Evolutionary conservation across 257 asterid genomes (phyloP), one percentile per base, ranked within the genome.

Genomic region (Solanum peruvianum): DNA sequence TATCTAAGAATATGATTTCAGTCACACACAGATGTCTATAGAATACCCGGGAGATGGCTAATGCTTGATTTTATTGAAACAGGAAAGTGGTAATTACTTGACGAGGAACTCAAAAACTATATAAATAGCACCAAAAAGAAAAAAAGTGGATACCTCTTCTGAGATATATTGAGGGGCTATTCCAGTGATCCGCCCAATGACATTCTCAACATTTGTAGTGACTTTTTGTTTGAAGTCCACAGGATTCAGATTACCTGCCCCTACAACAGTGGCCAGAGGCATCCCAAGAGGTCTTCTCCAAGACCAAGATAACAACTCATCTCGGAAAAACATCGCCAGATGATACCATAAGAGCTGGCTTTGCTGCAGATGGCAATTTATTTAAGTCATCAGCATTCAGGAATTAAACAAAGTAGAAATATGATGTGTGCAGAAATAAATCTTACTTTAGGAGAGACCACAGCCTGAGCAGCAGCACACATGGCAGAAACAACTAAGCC

Each of bases 321-420:
- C 99, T n/a, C 99, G 98, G 94, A 97, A 97, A 88, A 97, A 97
- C 98, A 96, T 95, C 5, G 99, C 99, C 90, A 97, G 89, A 90
- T 97, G 99, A 92, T 97, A 97, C 99, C 98, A 97, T 85, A 97
- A 64, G 90, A 96, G 99, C 89, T 96, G 98, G 87, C 90, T 95
- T 96, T 97, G 99, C 99, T 97, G 98, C 91, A 93, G 47, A n/a
- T 86, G 18, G 58, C 15, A 71, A 86, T 86, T 72, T 31, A 71
- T 44, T n/a, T 44, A 41, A 86, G 85, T 72, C 20, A 86, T 87
- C 89, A 90, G 87, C 84, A 45, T 77, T 29, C 70, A 44, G 76
- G 41, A 25, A 42, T 11, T 76, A 72, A 89, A 58, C 39, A 27
- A n/a, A 14, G 56, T 27, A 35, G 64, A 85, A 88, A 76, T 69